phyloP scores from a whole-genome alignment of 2,329 filamentous ascomycete genomes.

The Pestalotiopsis sp. region DNA sequence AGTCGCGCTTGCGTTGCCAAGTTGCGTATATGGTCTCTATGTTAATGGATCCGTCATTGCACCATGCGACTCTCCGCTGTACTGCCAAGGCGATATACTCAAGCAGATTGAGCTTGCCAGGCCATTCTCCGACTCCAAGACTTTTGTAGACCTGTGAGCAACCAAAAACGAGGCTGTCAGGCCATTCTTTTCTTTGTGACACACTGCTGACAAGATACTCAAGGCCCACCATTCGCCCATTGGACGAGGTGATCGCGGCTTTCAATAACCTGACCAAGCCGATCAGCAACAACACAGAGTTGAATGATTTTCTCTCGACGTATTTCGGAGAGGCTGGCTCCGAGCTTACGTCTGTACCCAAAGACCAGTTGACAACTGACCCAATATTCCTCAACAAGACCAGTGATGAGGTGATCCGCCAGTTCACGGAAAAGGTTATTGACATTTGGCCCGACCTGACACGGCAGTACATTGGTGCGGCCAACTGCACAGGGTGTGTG shows the following conservation, averaged over 20 bases:
- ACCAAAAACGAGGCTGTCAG: neutral
- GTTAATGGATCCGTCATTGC: constrained; percentile 63
- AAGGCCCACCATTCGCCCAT: constrained; percentile 61
- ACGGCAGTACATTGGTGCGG: constrained; percentile 55
- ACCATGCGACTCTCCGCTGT: constrained; percentile 69
- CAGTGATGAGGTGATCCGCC: constrained; percentile 58
- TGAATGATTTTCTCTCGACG: constrained; percentile 62
- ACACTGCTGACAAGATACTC: constrained; percentile 5
- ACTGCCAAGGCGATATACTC: constrained; percentile 68
- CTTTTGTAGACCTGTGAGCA: constrained; percentile 69
- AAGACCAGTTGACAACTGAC: constrained; percentile 55
- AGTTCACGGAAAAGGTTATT: constrained; percentile 67
- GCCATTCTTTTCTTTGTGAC: neutral
- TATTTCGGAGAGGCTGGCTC: constrained; percentile 68
- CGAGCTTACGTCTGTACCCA: constrained; percentile 60
- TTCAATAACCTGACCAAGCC: constrained; percentile 64
- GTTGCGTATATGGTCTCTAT: constrained; percentile 50
- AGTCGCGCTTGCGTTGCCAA: neutral
- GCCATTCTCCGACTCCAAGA: constrained; percentile 71
- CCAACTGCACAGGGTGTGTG: constrained; percentile 61
- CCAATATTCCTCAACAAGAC: constrained; percentile 61
- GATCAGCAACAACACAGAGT: constrained; percentile 63
- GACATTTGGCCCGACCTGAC: constrained; percentile 72
- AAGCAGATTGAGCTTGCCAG: constrained; percentile 64
- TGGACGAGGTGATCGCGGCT: constrained; percentile 63